These are phyloP conservation scores for Raphidocelis subcapitata DNA, from an alignment of 139 green algal species.

Conservation along the genomic window DNA sequence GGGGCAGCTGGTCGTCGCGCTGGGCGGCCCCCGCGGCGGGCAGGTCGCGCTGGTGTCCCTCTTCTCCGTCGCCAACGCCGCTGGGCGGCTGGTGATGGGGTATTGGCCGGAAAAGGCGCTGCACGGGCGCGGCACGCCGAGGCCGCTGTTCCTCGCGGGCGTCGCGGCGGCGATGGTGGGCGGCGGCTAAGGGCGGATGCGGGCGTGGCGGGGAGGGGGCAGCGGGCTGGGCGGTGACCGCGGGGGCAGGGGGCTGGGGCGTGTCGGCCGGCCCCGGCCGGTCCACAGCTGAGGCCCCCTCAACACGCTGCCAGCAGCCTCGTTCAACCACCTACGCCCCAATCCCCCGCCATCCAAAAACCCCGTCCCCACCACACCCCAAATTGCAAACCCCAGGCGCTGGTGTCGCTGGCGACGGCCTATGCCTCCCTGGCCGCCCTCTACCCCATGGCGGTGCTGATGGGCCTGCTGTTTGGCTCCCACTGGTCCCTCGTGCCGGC, in stretches of 20 bases:
- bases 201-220: too few relatives aligned
- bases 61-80: constrained; percentile 77
- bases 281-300: too few relatives aligned
- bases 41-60: constrained; percentile 71
- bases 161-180: constrained; percentile 13
- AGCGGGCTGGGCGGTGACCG: too few relatives aligned
- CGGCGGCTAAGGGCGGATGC: too few relatives aligned
- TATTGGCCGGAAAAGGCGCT: constrained; percentile 53
- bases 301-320: too few relatives aligned
- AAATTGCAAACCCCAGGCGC: too few relatives aligned
- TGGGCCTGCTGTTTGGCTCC: constrained; percentile 73
- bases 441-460: constrained; percentile 44
- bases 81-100: constrained; percentile 54
- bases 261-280: too few relatives aligned
- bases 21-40: constrained; percentile 39
- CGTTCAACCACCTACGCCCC: too few relatives aligned
- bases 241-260: too few relatives aligned
- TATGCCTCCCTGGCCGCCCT: constrained; percentile 23
- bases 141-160: constrained; percentile 46
- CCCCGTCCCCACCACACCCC: too few relatives aligned
- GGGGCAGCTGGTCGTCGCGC: constrained; percentile 52
- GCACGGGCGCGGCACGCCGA: constrained; percentile 38
- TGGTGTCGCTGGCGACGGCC: too few relatives aligned
- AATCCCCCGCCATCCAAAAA: too few relatives aligned
- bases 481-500: constrained; percentile 49